phyloP scores from a whole-genome alignment of 768 basidiomycete genomes.

The Dendrothele bispora region DNA sequence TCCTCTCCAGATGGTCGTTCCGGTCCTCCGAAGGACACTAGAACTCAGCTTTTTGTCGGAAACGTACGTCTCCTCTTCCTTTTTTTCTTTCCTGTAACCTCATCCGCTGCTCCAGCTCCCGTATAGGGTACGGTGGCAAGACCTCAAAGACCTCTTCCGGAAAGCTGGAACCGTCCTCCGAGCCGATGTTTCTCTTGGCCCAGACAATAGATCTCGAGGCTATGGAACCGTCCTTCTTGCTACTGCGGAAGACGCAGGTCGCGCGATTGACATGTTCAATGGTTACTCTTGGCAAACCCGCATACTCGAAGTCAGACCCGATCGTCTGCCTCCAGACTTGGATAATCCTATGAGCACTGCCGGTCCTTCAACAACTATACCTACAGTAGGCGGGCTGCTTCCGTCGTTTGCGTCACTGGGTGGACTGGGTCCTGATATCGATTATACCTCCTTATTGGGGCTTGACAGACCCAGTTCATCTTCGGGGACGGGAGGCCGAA shows the following conservation, averaged over 20 bases:
- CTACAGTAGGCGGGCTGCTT: conserved; percentile 4
- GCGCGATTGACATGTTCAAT: conserved; percentile 95
- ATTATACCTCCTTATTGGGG: conserved; percentile 14
- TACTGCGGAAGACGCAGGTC: conserved; percentile 89
- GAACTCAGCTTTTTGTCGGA: conserved; percentile 94
- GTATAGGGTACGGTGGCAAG: conserved; percentile 98
- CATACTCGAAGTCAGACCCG: conserved; percentile 87
- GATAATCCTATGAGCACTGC: conserved; percentile 33
- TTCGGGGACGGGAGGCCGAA: conserved; percentile 38
- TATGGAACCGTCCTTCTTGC: conserved; percentile 95
- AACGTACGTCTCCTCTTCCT: conserved; percentile 62
- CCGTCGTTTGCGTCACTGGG: conserved; percentile 7
- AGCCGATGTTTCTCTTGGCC: conserved; percentile 76
- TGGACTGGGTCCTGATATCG: conserved; percentile 23
- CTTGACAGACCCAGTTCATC: conserved; percentile 18
- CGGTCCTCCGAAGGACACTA: conserved; percentile 70
- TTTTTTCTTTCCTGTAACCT: conserved; percentile 6
- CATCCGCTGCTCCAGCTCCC: conserved; percentile 61
- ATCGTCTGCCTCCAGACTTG: conserved; percentile 71
- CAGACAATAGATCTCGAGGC: conserved; percentile 90
- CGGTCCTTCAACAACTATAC: conserved; percentile 12
- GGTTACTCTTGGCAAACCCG: conserved; percentile 97
- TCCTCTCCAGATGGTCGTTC: conserved; percentile 46
- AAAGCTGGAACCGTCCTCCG: conserved; percentile 89
- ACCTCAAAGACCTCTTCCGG: conserved; percentile 96